phyloP scores from a whole-genome alignment of 371 early-diverging fungal species.

The Mortierella sp. region DNA sequence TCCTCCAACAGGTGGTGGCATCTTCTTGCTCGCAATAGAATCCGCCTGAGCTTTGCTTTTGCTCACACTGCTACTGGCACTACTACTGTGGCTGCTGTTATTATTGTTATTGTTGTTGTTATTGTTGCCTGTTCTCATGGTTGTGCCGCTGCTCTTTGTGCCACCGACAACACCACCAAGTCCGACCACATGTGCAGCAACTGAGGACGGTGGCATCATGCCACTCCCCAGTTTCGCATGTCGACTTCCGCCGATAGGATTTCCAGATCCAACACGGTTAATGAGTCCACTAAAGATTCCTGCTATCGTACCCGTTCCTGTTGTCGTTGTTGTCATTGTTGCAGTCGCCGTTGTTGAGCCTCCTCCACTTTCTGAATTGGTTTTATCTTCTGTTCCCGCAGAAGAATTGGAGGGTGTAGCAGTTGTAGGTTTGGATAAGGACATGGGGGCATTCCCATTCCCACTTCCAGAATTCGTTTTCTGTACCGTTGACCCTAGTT shows the following conservation, averaged over 20 bases:
- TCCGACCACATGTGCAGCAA: conserved; percentile 34
- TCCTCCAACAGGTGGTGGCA: conserved; percentile 38
- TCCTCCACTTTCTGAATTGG: neutral
- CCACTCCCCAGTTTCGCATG: conserved; percentile 39
- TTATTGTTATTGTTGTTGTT: conserved; percentile 6
- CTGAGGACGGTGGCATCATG: conserved; percentile 42
- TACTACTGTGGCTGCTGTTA: neutral
- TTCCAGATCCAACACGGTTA: conserved; percentile 43
- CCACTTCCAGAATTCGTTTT: no score
- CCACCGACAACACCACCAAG: conserved; percentile 38
- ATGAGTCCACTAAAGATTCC: conserved; percentile 43
- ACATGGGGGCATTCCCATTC: no score
- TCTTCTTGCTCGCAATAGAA: conserved; percentile 20
- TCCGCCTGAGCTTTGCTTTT: no score
- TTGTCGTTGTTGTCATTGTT: neutral
- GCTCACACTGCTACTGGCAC: no score
- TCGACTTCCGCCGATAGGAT: conserved; percentile 43
- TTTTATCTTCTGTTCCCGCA: neutral
- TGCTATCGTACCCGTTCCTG: conserved; percentile 13
- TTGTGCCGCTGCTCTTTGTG: conserved; percentile 1
- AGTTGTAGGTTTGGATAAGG: neutral
- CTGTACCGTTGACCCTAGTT: no score
- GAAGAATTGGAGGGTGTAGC: conserved; percentile 2
- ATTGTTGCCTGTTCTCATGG: neutral
- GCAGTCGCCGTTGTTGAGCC: neutral